A percentile compares a stretch with the other conserved stretches of the same genome.
phyloP scores from a whole-genome alignment of 2,329 filamentous ascomycete species.

The Penicillium sp. region DNA sequence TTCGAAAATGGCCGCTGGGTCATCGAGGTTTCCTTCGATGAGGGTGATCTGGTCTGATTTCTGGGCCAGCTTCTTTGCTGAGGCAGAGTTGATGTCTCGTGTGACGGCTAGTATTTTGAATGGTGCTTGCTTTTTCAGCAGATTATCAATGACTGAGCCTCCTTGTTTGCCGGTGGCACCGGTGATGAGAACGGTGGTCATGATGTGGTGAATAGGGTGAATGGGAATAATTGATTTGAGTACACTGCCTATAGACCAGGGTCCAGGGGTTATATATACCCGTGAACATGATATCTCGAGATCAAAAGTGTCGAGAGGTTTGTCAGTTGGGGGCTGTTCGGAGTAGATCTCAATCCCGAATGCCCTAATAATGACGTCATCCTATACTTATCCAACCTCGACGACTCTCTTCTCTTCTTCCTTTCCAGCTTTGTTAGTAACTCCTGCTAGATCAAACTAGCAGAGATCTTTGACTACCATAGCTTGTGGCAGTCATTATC shows the following conservation, averaged over 20 bases:
- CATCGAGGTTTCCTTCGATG: constrained; percentile 59
- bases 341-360: neutral
- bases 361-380: neutral
- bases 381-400: neutral
- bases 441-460: no score
- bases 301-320: neutral
- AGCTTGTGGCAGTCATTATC: no score
- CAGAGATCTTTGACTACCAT: no score
- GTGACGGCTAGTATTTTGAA: constrained; percentile 63
- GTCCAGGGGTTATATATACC: no score
- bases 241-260: no score
- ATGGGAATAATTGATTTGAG: no score
- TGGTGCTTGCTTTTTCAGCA: constrained; percentile 27
- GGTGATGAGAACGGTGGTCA: constrained; percentile 34
- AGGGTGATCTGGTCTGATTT: constrained; percentile 52
- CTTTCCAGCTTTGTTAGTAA: no score
- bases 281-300: neutral
- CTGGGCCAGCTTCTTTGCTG: constrained; percentile 42
- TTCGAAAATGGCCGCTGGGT: constrained; percentile 53
- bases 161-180: constrained; percentile 48
- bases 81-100: constrained; percentile 54
- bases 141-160: constrained; percentile 33
- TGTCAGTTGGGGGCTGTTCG: neutral
- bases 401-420: neutral
- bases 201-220: neutral